Evolutionary conservation across 139 green algal genomes (phyloP), one percentile per base, ranked within the genome.

Genomic region (Zygnema cylindricum): DNA sequence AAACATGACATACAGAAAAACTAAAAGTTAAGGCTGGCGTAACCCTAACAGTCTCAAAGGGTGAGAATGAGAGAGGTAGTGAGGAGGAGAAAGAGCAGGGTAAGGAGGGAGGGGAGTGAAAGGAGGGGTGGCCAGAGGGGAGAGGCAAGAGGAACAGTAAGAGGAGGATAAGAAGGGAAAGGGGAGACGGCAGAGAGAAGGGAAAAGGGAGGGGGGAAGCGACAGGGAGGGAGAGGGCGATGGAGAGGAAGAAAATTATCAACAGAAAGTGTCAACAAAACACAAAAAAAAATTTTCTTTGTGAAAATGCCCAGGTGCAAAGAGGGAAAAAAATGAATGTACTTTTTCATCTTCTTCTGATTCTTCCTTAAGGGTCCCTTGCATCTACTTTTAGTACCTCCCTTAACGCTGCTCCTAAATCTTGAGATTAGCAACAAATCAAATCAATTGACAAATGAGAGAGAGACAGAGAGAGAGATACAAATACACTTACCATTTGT

Each of bases 391-490:
- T n/a, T n/a, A n/a, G n/a, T n/a, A n/a, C n/a, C n/a, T n/a, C n/a
- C n/a, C n/a, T n/a, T n/a, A n/a, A n/a, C n/a, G n/a, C n/a, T n/a
- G n/a, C n/a, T n/a, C n/a, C n/a, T n/a, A n/a, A n/a, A n/a, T n/a
- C n/a, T n/a, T n/a, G n/a, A 83, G 76, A n/a, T 83, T 32, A 89
- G 32, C n/a, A 85, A 81, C 2, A 1, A 25, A 42, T 2, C 69
- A 33, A 97, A 96, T 96, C 98, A 30, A 92, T 91, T 33, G 94
- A 95, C 25, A 95, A 93, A 88, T 98, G 84, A 77, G 3, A n/a
- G 73, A 30, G 42, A 32, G 54, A 43, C 35, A 43, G 63, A 82
- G 77, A 57, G 39, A 21, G 84, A 42, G 40, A 32, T 79, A 32
- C 25, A 41, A 35, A 2, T 40, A 30, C 90, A 87, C n/a, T n/a